Evolutionary conservation across 768 basidiomycete species (phyloP), one percentile per base, ranked within the genome.

Genomic region (Lentinula sp.): DNA sequence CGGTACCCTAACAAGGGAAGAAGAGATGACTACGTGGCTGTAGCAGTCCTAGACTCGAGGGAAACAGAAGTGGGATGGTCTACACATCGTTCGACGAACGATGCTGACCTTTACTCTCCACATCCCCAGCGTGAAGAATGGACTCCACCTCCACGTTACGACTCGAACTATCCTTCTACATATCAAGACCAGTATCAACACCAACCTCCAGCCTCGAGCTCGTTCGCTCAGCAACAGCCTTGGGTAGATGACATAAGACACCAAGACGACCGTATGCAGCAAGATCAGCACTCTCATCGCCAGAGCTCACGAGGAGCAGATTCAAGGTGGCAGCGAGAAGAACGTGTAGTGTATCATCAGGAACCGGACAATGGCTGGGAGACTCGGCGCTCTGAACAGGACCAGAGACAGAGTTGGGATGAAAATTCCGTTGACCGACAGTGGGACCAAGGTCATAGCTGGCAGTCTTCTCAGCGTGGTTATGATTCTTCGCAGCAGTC

Each of bases 401-500:
- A 71, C 7, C 80, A 79, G 75, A 69, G 62, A 49, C 71, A 76
- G 54, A 64, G 69, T 34, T 69, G 69, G 69, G 69, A 69, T 42
- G 65, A 66, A 28, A 23, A 48, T 48, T 48, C 81, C 68, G 83
- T 23, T 28, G 21, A 87, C 56, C 82, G 88, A 54, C 74, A 84
- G 61, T 90, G 88, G 88, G 87, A 88, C 65, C 88, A 88, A 61
- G 86, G 85, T 40, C 81, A 85, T 28, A 78, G 81, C 5, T 90
- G 88, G 88, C 80, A 85, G 62, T 70, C 81, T 55, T 77, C 78
- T 40, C 75, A 74, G 21, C 64, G 67, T 32, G 72, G 82, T 58
- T 77, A 79, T 53, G 73, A 76, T 23, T 70, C 62, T 61, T 72
- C 72, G 28, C 71, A 71, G 40, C 68, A 70, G 23, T 76, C 40